phyloP scores from a whole-genome alignment of 371 early-diverging fungal genomes.

The Mortierella sp. region DNA sequence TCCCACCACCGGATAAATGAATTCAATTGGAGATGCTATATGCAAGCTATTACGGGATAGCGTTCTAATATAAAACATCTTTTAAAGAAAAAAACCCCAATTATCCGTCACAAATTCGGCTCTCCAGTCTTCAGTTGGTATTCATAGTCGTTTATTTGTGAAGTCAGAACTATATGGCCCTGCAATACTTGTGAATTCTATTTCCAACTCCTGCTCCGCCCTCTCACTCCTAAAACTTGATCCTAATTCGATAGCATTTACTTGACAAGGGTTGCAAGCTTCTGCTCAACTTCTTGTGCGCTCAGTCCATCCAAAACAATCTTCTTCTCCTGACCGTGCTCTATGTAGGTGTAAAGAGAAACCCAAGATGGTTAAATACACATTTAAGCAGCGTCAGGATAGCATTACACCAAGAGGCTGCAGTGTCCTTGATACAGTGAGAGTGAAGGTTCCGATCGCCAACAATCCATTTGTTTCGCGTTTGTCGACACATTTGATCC shows the following conservation, averaged over 20 bases:
- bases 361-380: too few relatives aligned
- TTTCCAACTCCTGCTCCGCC: neutral
- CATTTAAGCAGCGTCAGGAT: too few relatives aligned
- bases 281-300: conserved; percentile 78
- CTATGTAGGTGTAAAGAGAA: conserved; percentile 58
- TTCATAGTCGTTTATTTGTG: neutral
- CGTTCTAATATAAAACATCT: neutral
- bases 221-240: neutral
- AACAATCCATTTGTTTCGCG: too few relatives aligned
- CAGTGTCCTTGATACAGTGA: too few relatives aligned
- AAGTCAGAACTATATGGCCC: neutral
- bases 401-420: too few relatives aligned
- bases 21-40: too few relatives aligned
- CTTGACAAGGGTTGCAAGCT: conserved; percentile 74
- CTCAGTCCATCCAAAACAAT: conserved; percentile 79
- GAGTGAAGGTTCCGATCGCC: too few relatives aligned
- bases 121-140: neutral
- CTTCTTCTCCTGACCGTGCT: conserved; percentile 88
- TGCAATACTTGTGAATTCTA: neutral
- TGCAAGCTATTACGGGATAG: too few relatives aligned
- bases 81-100: neutral
- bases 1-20: too few relatives aligned
- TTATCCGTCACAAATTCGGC: neutral
- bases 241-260: conserved; percentile 9
- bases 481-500: too few relatives aligned